A percentile compares a stretch with the other conserved stretches of the same genome.
Evolutionary conservation across 768 basidiomycete genomes (phyloP).

Genomic region (Tulasnella calospora): DNA sequence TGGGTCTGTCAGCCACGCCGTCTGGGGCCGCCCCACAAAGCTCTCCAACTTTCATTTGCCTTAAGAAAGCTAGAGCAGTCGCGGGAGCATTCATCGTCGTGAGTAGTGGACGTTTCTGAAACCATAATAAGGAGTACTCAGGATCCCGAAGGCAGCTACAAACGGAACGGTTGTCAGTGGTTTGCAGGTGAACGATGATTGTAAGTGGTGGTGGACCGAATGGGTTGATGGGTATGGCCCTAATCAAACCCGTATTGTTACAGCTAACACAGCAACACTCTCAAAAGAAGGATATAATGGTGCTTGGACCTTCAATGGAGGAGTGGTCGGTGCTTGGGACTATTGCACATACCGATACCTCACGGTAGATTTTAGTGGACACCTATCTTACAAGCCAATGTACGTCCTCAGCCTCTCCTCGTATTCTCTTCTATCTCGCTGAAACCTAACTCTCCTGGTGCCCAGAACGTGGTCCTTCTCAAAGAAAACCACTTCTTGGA

Average conservation of each 20-base stretch:
- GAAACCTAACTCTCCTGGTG: neutral
- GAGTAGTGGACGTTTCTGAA: neutral
- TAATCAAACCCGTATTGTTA: neutral
- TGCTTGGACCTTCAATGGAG: slow-evolving; percentile 4
- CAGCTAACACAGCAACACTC: neutral
- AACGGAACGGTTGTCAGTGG: neutral
- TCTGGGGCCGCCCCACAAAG: neutral
- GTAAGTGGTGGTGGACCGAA: neutral
- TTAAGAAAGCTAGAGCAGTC: neutral
- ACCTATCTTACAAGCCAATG: slow-evolving; percentile 13
- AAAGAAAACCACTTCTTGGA: neutral
- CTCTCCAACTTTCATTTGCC: neutral
- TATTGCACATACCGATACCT: slow-evolving; percentile 6
- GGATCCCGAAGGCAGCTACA: neutral
- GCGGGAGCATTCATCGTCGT: neutral
- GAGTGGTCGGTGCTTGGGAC: slow-evolving; percentile 9
- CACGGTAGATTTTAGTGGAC: neutral
- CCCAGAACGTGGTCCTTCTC: neutral
- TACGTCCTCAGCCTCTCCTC: neutral
- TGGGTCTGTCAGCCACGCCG: neutral
- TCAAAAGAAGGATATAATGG: neutral
- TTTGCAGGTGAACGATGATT: neutral
- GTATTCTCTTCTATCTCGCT: too few species aligned
- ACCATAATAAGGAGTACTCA: neutral
- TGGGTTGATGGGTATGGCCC: neutral